Evolutionary conservation across 2,329 filamentous ascomycete species (phyloP).

Genomic region (Lasiodiplodia hormozganensis): DNA sequence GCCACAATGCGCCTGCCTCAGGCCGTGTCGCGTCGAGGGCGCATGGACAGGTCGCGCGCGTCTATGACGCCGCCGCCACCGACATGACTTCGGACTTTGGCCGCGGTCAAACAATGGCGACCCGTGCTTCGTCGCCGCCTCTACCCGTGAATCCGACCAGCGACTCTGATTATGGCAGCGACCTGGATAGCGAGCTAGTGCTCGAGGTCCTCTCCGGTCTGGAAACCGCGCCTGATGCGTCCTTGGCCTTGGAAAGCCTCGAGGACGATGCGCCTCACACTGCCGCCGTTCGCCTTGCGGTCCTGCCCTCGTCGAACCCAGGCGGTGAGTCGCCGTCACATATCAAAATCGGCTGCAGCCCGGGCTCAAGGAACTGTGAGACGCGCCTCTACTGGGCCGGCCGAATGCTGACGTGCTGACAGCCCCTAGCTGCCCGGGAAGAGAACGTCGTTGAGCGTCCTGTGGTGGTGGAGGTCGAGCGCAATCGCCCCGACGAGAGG

Average conservation of each 20-base stretch:
- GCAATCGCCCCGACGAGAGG: constrained; percentile 43
- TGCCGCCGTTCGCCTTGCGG: neutral
- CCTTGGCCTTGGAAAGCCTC: constrained; percentile 36
- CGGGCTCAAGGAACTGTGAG: constrained; percentile 43
- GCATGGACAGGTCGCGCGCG: neutral
- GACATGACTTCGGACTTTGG: neutral
- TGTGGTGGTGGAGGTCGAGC: constrained; percentile 17
- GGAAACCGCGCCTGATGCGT: constrained; percentile 42
- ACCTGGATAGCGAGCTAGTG: constrained; percentile 63
- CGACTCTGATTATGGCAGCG: constrained; percentile 65
- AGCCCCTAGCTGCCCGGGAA: constrained; percentile 44
- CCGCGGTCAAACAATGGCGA: constrained; percentile 19
- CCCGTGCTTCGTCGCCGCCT: neutral
- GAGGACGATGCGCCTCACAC: constrained; percentile 32
- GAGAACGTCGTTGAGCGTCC: constrained; percentile 6
- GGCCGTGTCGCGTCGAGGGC: neutral
- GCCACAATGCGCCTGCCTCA: neutral
- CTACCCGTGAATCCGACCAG: neutral
- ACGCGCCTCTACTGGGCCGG: neutral
- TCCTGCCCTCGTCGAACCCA: neutral
- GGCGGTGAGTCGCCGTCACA: constrained; percentile 31
- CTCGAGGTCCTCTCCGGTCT: constrained; percentile 58
- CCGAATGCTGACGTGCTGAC: constrained; percentile 47
- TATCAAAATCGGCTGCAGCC: constrained; percentile 53
- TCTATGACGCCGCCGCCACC: constrained; percentile 23